Base-by-base conservation (phyloP, 768 basidiomycete species). In the Mycena amicta region DNA sequence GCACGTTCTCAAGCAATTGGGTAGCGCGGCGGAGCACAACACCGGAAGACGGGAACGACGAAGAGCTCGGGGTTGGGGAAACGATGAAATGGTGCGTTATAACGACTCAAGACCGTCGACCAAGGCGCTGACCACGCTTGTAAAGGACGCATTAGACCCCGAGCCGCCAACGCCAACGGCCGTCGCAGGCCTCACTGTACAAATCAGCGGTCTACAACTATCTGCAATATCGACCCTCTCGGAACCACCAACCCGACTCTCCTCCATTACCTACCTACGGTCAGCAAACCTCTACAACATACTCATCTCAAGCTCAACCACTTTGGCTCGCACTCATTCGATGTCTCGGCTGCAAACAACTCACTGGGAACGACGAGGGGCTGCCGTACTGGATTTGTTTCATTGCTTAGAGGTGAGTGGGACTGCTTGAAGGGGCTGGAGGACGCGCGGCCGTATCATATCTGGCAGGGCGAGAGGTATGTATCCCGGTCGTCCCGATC, bases 291-390 rank as follows among this genome's bases (percentile, higher is more conserved):
- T 22, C 75, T 84, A n/a, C 69, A 71, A 16, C 89, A 90, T 0
- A 85, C 82, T 1, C 89, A 86, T 65, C 73, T 92, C 22, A 81
- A 81, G 60, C 71, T 93, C 50, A 87, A 87, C 65, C 83, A 90
- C 40, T 93, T 94, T 68, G 92, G 92, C 22, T 93, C 92, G 20
- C 83, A 92, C 16, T 94, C 94, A 93, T 94, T 59, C 84, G 86
- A 55, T 88, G 89, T 70, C 70, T 93, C 20, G 84, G 89, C 60
- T 78, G 80, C 52, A 70, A 90, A 37, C 55, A 94, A n/a, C 81
- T 94, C 13, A 82, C 94, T 26, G 92, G 92, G 3, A 88, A 90
- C 56, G 88, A 91, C 60, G 80, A 86, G 57, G 92, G 92, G 2
- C 79, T 94, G 25, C 90, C 89, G 1, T 93, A 5, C 72, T 94